phyloP scores from a whole-genome alignment of 1,284 basidiomycete genomes.

The Ustilago shanxiensis region DNA sequence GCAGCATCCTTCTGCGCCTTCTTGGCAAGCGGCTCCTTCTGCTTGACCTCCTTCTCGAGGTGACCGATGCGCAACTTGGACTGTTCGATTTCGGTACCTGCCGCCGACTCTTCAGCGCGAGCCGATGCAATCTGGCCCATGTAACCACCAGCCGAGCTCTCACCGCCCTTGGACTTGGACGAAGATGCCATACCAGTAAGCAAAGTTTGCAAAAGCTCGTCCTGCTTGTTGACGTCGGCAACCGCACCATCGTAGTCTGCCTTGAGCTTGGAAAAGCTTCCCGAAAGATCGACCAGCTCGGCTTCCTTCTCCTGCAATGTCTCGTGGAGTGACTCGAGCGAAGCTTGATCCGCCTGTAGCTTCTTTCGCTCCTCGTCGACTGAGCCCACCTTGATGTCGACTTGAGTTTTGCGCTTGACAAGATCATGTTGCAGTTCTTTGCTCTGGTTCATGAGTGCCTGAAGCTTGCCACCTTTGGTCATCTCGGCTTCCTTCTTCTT shows the following conservation, averaged over 20 bases:
- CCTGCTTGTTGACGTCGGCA: slow-evolving; percentile 79
- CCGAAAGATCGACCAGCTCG: slow-evolving; percentile 38
- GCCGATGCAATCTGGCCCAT: slow-evolving; percentile 96
- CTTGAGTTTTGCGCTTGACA: slow-evolving; percentile 88
- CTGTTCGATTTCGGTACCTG: slow-evolving; percentile 87
- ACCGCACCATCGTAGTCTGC: slow-evolving; percentile 77
- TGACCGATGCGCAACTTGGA: slow-evolving; percentile 82
- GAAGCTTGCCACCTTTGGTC: slow-evolving; percentile 82
- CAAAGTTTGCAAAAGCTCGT: slow-evolving; percentile 94
- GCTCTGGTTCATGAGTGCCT: slow-evolving; percentile 82
- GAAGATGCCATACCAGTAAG: slow-evolving; percentile 85
- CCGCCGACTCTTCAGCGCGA: slow-evolving; percentile 80
- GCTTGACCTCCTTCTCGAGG: slow-evolving; percentile 83
- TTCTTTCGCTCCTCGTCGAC: slow-evolving; percentile 84
- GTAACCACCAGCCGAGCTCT: slow-evolving; percentile 83
- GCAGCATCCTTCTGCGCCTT: slow-evolving; percentile 87
- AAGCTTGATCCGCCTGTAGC: slow-evolving; percentile 75
- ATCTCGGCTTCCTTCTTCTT: slow-evolving; percentile 75
- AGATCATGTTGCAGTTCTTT: slow-evolving; percentile 84
- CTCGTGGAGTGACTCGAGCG: slow-evolving; percentile 70
- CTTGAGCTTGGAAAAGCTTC: slow-evolving; percentile 72
- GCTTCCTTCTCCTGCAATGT: slow-evolving; percentile 71
- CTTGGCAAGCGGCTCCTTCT: slow-evolving; percentile 83
- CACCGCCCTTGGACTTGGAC: slow-evolving; percentile 74
- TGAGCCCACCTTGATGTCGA: slow-evolving; percentile 83